Evolutionary conservation across 1,284 basidiomycete genomes (phyloP).

Genomic region (Cutaneotrichosporon sp.): DNA sequence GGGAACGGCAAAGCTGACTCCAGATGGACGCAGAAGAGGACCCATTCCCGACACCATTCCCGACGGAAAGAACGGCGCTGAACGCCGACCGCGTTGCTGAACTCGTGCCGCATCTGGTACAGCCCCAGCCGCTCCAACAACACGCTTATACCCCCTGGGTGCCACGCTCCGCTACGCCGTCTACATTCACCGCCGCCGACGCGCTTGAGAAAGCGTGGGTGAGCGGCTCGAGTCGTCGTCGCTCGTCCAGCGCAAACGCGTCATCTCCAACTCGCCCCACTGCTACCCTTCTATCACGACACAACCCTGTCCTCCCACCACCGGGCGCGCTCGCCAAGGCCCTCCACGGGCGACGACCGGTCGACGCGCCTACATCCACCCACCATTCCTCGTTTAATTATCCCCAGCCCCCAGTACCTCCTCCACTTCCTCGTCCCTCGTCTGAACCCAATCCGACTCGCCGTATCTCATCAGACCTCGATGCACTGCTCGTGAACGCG

Average conservation of each 20-base stretch:
- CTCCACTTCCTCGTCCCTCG: background rate
- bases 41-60: background rate
- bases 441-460: background rate
- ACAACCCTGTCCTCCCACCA: background rate
- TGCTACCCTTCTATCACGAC: background rate
- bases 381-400: background rate
- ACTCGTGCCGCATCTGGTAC: background rate
- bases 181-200: background rate
- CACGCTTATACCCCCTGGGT: slow-evolving; percentile 3
- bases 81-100: background rate
- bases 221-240: background rate
- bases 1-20: background rate
- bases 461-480: background rate
- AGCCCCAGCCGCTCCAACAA: background rate
- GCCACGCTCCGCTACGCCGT: background rate
- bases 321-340: background rate
- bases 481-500: background rate
- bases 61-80: background rate
- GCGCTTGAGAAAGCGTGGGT: background rate
- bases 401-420: background rate
- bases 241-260: background rate
- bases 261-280: too few species aligned
- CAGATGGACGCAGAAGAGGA: slow-evolving; percentile 8
- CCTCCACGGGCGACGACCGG: background rate
- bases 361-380: background rate